These are phyloP conservation scores for Silene conica DNA, from an alignment of 148 eudicot species.

Conservation along the genomic window DNA sequence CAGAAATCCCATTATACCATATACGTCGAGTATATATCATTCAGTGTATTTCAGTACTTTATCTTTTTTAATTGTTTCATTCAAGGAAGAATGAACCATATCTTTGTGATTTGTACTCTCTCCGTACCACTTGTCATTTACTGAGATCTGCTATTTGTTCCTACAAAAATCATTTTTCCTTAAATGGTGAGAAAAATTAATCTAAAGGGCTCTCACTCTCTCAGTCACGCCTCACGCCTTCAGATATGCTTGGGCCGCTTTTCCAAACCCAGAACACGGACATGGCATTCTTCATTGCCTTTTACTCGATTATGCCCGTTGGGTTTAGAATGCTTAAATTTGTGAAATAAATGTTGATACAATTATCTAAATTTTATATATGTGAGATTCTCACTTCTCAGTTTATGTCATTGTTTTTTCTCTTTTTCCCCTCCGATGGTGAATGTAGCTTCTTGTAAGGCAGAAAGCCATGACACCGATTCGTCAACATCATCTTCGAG, in stretches of 20 bases:
- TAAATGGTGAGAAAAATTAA: no score
- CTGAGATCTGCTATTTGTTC: no score
- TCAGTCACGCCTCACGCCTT: background rate
- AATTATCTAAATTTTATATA: no score
- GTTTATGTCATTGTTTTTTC: background rate
- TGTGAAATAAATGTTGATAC: no score
- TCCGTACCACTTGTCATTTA: no score
- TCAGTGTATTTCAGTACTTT: background rate
- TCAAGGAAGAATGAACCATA: no score
- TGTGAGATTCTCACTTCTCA: background rate
- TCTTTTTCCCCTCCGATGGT: background rate
- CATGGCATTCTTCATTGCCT: constrained; percentile 10
- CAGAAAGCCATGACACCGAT: constrained; percentile 59
- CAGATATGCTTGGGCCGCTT: background rate
- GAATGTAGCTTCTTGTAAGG: constrained; percentile 47
- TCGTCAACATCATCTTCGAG: constrained; percentile 54
- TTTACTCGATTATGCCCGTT: background rate
- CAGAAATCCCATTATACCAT: background rate
- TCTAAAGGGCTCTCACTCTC: no score
- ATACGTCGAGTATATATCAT: background rate
- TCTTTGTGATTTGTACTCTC: no score
- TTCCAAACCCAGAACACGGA: no score
- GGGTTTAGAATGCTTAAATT: no score
- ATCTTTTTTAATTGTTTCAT: no score
- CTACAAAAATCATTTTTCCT: no score